Conservation (phyloP, 1,139 yeast species). For the Scheffersomyces cryptocercus region DNA sequence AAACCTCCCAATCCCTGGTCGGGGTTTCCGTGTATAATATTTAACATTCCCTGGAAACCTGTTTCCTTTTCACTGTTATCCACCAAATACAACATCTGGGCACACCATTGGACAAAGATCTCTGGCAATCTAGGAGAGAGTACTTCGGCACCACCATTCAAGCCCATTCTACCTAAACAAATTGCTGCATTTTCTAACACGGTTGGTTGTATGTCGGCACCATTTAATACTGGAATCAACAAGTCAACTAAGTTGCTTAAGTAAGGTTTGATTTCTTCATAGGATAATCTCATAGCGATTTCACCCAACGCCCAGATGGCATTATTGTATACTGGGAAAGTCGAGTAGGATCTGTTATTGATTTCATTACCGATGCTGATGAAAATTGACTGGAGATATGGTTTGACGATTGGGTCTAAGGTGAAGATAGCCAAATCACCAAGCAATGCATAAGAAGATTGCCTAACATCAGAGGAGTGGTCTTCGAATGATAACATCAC, state of each 20-base stretch:
- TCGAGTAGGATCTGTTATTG: conserved; percentile 46
- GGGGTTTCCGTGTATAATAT: conserved; percentile 65
- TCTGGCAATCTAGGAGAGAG: conserved; percentile 56
- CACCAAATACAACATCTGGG: conserved; percentile 59
- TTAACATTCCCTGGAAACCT: conserved; percentile 75
- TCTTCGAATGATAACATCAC: conserved; percentile 75
- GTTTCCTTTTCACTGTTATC: conserved; percentile 84
- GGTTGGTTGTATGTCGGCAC: conserved; percentile 57
- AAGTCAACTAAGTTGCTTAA: conserved; percentile 60
- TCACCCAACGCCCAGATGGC: conserved; percentile 96
- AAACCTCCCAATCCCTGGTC: conserved; percentile 56
- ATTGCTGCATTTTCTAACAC: conserved; percentile 90
- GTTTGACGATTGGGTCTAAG: conserved; percentile 54
- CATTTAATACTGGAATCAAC: conserved; percentile 63
- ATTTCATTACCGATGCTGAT: conserved; percentile 70
- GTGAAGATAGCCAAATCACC: conserved; percentile 81
- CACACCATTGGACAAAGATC: conserved; percentile 66
- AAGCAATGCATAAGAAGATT: conserved; percentile 83
- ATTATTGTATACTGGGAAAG: conserved; percentile 75
- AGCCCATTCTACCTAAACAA: conserved; percentile 87
- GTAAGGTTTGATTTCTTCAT: conserved; percentile 58
- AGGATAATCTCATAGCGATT: conserved; percentile 60
- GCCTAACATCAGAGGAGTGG: conserved; percentile 81
- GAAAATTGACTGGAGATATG: conserved; percentile 59
- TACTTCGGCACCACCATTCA: conserved; percentile 58